Base-by-base conservation (phyloP, 1,284 basidiomycete genomes). In the Cutaneotrichosporon daszewskae region DNA sequence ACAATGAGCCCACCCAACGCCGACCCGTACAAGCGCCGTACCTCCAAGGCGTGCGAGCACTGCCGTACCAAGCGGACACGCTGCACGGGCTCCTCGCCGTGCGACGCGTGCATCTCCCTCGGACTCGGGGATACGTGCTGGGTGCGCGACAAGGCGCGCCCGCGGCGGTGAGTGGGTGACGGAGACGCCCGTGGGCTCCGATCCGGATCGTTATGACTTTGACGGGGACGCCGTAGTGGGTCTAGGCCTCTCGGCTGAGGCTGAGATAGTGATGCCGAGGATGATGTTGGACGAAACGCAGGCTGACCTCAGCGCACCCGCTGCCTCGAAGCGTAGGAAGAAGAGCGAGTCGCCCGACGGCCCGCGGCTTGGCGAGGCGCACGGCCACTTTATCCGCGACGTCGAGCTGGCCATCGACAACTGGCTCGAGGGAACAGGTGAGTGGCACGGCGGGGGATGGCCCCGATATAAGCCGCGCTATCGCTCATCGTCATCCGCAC, bases 161-260 rank as follows among this genome's bases (percentile, higher is more conserved):
- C 54, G 3, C 28, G 51, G n/a, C 43, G 57, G 57, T 58, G 43
- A 49, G 55, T 55, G n/a, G n/a, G n/a, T n/a, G n/a, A n/a, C n/a
- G n/a, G n/a, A n/a, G n/a, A n/a, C n/a, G n/a, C n/a, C n/a, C n/a
- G n/a, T n/a, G n/a, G n/a, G n/a, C n/a, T n/a, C n/a, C n/a, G n/a
- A n/a, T n/a, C n/a, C n/a, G n/a, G n/a, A n/a, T n/a, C n/a, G n/a
- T n/a, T n/a, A n/a, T n/a, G n/a, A n/a, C n/a, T n/a, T n/a, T n/a
- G n/a, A n/a, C n/a, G n/a, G n/a, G n/a, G n/a, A n/a, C n/a, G n/a
- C n/a, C n/a, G n/a, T n/a, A n/a, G n/a, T n/a, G n/a, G n/a, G n/a
- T n/a, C n/a, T n/a, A n/a, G n/a, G n/a, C n/a, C n/a, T n/a, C n/a
- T n/a, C n/a, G n/a, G n/a, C n/a, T n/a, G n/a, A n/a, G n/a, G n/a